Evolutionary conservation across 768 basidiomycete species (phyloP), one percentile per base, ranked within the genome.

Genomic region (Termitomyces sp.): DNA sequence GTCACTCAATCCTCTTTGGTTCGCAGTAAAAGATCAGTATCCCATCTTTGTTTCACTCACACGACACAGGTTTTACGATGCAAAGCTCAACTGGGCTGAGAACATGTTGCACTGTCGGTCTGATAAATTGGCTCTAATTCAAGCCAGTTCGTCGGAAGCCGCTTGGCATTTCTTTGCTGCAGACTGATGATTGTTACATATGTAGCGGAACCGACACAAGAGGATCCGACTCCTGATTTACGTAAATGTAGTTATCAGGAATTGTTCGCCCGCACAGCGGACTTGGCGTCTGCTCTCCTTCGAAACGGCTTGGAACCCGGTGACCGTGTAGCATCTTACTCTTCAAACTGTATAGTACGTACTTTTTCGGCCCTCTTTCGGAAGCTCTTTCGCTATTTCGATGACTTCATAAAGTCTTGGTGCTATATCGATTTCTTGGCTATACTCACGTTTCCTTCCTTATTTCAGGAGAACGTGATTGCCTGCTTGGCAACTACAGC

Each of bases 51-150:
- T 20, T 46, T 43, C 20, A 30, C 41, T 62, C 46, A 66, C 51
- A 55, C 40, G 50, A 43, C n/a, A 47, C 65, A 79, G 78, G 78
- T 79, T 91, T 72, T 65, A 71, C 30, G 79, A 82, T 53, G 85
- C 89, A 4, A 75, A 71, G 35, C 71, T 92, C 49, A 91, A 91
- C 67, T 92, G 87, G 85, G 88, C 91, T 23, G 89, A 93, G 74
- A 91, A 92, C 67, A 87, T 91, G 82, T 74, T 92, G 40, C 73
- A 74, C 32, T 80, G 76, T 68, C 82, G 86, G 61, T 81, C 82
- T 41, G 68, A 74, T 32, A 72, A 79, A 68, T 66, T 81, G 4
- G 89, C 91, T 2, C 76, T 92, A 60, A 79, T 91, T 52, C 84
- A 89, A 77, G 79, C 82, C 63, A 85, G 88, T 89, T 70, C 59